Conservation (phyloP, 208 protist genomes). For the Acanthamoeba polyphaga region DNA sequence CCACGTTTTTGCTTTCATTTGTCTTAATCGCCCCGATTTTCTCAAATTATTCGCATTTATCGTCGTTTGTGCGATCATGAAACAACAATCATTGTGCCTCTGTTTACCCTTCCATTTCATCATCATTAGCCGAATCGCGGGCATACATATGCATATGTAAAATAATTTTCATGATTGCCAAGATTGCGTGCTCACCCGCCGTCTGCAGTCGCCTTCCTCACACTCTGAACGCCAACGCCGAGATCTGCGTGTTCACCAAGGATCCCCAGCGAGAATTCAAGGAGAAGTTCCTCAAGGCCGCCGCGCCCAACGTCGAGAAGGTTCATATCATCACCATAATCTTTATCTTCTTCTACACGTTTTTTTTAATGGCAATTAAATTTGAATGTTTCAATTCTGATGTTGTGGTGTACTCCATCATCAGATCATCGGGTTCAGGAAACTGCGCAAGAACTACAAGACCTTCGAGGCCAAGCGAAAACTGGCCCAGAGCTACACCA, state of each 20-base stretch:
- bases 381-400: not conserved
- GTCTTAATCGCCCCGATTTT: not conserved
- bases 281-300: slow-evolving; percentile 20
- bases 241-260: slow-evolving; percentile 61
- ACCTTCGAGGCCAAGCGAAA: slow-evolving; percentile 87
- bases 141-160: no score
- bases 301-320: not conserved
- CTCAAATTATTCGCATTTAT: not conserved
- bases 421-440: slow-evolving; percentile 87
- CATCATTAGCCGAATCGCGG: no score
- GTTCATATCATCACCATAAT: not conserved
- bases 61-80: not conserved
- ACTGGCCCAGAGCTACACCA: slow-evolving; percentile 84
- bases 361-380: not conserved
- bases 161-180: no score
- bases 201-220: not conserved
- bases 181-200: no score
- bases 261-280: not conserved
- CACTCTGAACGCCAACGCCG: slow-evolving; percentile 2
- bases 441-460: slow-evolving; percentile 86
- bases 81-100: no score
- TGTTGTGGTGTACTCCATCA: not conserved
- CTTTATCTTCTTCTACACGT: not conserved
- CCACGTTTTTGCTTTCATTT: not conserved
- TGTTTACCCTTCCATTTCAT: no score